Evolutionary conservation across 768 basidiomycete species (phyloP), one percentile per base, ranked within the genome.

Genomic region (Tricholoma saponaceum): DNA sequence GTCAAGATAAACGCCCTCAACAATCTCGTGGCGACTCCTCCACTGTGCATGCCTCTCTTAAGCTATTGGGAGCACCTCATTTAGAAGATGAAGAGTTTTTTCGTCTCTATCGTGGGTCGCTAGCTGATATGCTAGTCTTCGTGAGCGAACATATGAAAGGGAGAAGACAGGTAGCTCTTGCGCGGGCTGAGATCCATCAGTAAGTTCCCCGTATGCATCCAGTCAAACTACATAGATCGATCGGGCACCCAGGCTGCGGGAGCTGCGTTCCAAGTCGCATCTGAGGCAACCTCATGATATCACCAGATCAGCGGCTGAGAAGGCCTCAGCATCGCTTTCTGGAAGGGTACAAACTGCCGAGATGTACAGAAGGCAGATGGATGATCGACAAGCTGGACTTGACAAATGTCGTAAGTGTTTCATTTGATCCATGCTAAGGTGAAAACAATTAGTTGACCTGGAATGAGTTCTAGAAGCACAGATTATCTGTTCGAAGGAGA

Each of bases 101-200:
- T 32, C 61, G 62, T 7, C 54, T 64, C 10, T 64, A 59, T 44
- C 58, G 55, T 37, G 60, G 66, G 13, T 56, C 58, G 1, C 55
- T 67, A 32, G 64, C 47, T 9, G 60, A 62, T 14, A 51, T 54
- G 13, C 56, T 66, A 12, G 46, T 47, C 7, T 63, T 62, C 37
- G 46, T 63, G 54, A 63, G 65, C 25, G 55, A 54, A 4, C 61
- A 62, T 25, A 49, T 67, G n/a, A 62, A 56, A 32, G 64, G 66
- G 16, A 52, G 66, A 37, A 49, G 52, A 30, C 23, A 50, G 22
- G 63, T 64, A 1, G 58, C 62, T 28, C 35, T 55, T 16, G 59
- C 56, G 22, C 44, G 63, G 25, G 41, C 58, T 32, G 20, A 49
- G 12, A 58, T 66, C 25, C 58, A 59, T 26, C 43, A 50, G 63